Evolutionary conservation across 257 asterid genomes (phyloP).

Genomic region (Rubia yunnanensis): DNA sequence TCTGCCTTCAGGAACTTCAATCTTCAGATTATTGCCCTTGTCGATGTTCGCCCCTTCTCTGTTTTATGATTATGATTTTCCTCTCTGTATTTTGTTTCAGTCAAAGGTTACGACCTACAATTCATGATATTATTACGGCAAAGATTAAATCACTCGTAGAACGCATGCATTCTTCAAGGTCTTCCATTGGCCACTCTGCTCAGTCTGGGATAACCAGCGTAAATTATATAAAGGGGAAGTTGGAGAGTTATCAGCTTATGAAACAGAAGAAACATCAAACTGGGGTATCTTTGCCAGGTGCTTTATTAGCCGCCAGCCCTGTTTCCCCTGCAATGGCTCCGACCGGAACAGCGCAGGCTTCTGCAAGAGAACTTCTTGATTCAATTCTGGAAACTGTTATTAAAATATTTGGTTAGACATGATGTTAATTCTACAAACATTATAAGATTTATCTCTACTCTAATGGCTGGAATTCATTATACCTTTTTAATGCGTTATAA

Average conservation of each 20-base stretch:
- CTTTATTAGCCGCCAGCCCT: slow-evolving; percentile 75
- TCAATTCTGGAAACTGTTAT: slow-evolving; percentile 67
- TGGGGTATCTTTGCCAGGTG: slow-evolving; percentile 55
- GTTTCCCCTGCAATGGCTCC: slow-evolving; percentile 94
- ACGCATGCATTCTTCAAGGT: slow-evolving; percentile 40
- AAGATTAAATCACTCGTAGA: slow-evolving; percentile 83
- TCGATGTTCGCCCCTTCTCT: slow-evolving; percentile 6
- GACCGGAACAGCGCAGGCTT: slow-evolving; percentile 76
- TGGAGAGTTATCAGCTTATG: slow-evolving; percentile 55
- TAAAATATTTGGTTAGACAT: slow-evolving; percentile 69
- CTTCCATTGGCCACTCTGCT: slow-evolving; percentile 50
- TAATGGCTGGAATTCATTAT: not conserved
- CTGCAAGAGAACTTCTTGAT: slow-evolving; percentile 89
- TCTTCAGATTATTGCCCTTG: not conserved
- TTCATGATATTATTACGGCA: slow-evolving; percentile 76
- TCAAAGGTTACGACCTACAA: slow-evolving; percentile 87
- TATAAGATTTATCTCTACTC: slow-evolving; percentile 16
- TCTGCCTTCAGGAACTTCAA: not conserved
- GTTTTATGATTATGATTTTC: slow-evolving; percentile 4
- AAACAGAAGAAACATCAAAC: slow-evolving; percentile 73
- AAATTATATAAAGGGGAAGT: slow-evolving; percentile 58
- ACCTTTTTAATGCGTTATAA: not conserved
- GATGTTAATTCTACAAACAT: slow-evolving; percentile 5
- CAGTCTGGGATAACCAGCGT: slow-evolving; percentile 54
- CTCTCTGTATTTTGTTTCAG: slow-evolving; percentile 26